Evolutionary conservation across 345 rosid genomes (phyloP).

Genomic region (Hirschfeldia incana): DNA sequence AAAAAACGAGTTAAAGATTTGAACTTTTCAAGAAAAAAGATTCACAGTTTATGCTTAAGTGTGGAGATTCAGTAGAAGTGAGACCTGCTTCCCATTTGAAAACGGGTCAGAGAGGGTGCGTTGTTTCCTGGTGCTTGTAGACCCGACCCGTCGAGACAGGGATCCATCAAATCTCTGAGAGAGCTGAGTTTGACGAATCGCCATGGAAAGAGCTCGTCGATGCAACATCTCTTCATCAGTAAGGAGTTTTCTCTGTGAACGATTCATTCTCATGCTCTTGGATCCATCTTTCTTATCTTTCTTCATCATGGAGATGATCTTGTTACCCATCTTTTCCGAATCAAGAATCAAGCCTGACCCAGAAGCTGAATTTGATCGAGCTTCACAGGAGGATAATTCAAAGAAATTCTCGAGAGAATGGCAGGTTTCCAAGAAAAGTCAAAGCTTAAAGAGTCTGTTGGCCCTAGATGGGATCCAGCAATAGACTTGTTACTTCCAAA

Average conservation of each 20-base stretch:
- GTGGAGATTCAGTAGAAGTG: neutral
- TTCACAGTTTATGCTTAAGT: no score
- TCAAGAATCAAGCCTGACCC: neutral
- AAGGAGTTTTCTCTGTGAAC: slow-evolving; percentile 81
- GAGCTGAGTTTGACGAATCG: slow-evolving; percentile 77
- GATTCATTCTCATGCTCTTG: slow-evolving; percentile 72
- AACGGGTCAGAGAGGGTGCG: slow-evolving; percentile 65
- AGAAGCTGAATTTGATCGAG: neutral
- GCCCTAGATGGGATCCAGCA: slow-evolving; percentile 38
- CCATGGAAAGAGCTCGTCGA: slow-evolving; percentile 93
- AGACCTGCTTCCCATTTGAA: slow-evolving; percentile 74
- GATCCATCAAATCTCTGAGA: slow-evolving; percentile 98
- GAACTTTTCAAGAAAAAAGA: neutral
- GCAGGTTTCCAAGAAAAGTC: slow-evolving; percentile 28
- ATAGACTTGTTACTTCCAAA: slow-evolving; percentile 16
- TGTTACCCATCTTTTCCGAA: slow-evolving; percentile 72
- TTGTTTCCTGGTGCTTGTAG: slow-evolving; percentile 70
- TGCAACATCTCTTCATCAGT: slow-evolving; percentile 90
- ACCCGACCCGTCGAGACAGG: slow-evolving; percentile 88
- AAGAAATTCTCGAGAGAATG: slow-evolving; percentile 11
- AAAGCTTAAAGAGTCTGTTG: slow-evolving; percentile 1
- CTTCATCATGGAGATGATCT: slow-evolving; percentile 69
- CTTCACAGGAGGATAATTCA: neutral
- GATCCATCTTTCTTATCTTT: slow-evolving; percentile 67
- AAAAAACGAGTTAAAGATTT: slow-evolving; percentile 20